These are phyloP conservation scores for Penicillium crystallinum DNA, from an alignment of 495 filamentous ascomycete species.

Conservation along the genomic window DNA sequence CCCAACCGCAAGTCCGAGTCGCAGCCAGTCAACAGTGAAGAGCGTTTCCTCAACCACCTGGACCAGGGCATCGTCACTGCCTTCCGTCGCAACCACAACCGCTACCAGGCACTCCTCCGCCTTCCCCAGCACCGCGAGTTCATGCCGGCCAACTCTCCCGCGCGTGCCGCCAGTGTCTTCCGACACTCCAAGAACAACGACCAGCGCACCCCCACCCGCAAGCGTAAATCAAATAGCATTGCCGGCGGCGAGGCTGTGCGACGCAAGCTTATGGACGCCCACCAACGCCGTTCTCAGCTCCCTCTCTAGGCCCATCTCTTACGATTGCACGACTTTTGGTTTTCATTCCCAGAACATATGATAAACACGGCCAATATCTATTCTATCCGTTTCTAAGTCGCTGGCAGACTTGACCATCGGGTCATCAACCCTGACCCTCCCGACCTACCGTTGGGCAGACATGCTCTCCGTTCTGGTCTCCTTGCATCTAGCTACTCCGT, in stretches of 20 bases:
- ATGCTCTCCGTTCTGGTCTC: not conserved
- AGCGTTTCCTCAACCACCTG: constrained; percentile 61
- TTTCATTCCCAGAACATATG: constrained; percentile 18
- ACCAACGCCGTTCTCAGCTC: constrained; percentile 11
- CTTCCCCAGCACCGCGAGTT: constrained; percentile 52
- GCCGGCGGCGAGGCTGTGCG: constrained; percentile 42
- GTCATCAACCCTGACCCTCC: not conserved
- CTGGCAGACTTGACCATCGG: constrained; percentile 23
- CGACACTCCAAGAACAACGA: constrained; percentile 41
- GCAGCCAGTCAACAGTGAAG: constrained; percentile 48
- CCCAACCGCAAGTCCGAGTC: constrained; percentile 47
- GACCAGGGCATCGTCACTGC: constrained; percentile 66
- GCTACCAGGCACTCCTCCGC: constrained; percentile 62
- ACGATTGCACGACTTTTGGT: constrained; percentile 26
- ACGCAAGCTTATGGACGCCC: constrained; percentile 45
- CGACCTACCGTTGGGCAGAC: not conserved
- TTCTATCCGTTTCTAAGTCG: constrained; percentile 16
- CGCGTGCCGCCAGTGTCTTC: constrained; percentile 44
- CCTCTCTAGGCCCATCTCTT: not conserved
- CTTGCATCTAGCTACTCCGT: not conserved
- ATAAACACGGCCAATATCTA: constrained; percentile 24
- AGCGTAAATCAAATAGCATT: constrained; percentile 37
- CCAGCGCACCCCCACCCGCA: constrained; percentile 39
- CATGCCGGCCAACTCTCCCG: constrained; percentile 45
- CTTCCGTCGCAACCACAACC: constrained; percentile 73